Base-by-base conservation (phyloP, 768 basidiomycete species). In the Boletus eberwhitei region DNA sequence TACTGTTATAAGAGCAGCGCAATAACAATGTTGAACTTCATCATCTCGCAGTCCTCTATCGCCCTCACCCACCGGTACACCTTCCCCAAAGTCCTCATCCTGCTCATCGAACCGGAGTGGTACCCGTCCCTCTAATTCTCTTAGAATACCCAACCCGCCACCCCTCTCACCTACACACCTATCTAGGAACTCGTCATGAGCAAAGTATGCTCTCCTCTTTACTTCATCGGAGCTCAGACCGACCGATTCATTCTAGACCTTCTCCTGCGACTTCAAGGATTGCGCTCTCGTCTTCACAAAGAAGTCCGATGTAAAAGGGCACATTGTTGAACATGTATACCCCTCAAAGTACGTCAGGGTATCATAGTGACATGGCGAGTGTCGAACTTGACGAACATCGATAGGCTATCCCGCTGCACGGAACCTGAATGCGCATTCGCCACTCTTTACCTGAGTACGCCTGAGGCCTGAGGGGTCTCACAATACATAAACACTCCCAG, bases 31-130 rank as follows among this genome's bases (percentile, higher is more conserved):
- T 44, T 11, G 12, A 26, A 8, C 12, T 14, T 19, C 48, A 2
- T 11, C 19, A 2, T 22, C 22, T 40, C 22, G 17, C 6, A 14
- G 12, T 16, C 22, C 46, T 22, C 22, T 24, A 3, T 17, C n/a
- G 0, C 41, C 53, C 35, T 19, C 46, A 2, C 41, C 36, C 17
- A n/a, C 50, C 14, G 8, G 54, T 4, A 52, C 55, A 39, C 43
- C 53, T 17, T 61, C 19, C 73, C 50, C 60, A 57, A 86, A 83
- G 45, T 85, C 84, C 51, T 87, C 85, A 51, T 87, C 87, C 54
- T 84, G 82, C 61, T 87, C 84, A 49, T 85, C 85, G 63, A 88
- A 87, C 60, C 78, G 75, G n/a, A 79, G 69, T 11, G 73, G 71
- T 0, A 76, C 75, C 1, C 57, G 62, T n/a, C 50, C 59, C 12